phyloP scores from a whole-genome alignment of 805 yeast species.

The Candida koratica region DNA sequence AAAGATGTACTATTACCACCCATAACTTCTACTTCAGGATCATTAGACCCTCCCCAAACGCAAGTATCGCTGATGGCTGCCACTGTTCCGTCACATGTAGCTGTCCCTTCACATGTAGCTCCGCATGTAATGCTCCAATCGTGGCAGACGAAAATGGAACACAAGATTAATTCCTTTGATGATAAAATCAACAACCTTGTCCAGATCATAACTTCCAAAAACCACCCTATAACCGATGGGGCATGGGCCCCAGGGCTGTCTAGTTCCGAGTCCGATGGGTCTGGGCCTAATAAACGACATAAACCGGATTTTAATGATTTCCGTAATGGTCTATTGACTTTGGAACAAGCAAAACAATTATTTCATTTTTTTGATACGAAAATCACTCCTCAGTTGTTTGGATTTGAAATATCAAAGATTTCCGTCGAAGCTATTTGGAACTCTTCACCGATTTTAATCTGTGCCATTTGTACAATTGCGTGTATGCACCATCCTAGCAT shows the following conservation, averaged over 20 bases:
- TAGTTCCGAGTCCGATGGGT: neutral
- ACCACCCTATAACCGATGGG: slow-evolving; percentile 22
- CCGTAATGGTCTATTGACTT: slow-evolving; percentile 32
- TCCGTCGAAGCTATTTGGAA: slow-evolving; percentile 50
- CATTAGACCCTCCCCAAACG: neutral
- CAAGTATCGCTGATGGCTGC: neutral
- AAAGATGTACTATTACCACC: slow-evolving; percentile 16
- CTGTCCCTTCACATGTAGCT: neutral
- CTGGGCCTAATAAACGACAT: slow-evolving; percentile 8
- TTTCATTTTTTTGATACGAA: slow-evolving; percentile 50
- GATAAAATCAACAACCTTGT: slow-evolving; percentile 36
- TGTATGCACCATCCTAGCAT: slow-evolving; percentile 53
- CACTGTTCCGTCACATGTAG: neutral
- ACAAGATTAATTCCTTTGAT: slow-evolving; percentile 33
- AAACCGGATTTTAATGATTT: slow-evolving; percentile 27
- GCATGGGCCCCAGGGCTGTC: slow-evolving; percentile 5
- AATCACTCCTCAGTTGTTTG: slow-evolving; percentile 62
- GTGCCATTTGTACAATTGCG: slow-evolving; percentile 59
- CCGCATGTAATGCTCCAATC: neutral
- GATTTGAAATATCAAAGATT: slow-evolving; percentile 53
- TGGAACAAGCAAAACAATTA: slow-evolving; percentile 44
- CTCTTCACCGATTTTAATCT: slow-evolving; percentile 53
- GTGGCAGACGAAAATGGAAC: slow-evolving; percentile 36
- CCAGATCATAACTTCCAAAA: slow-evolving; percentile 31
- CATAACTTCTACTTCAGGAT: slow-evolving; percentile 5